Conservation (phyloP, 1,139 yeast genomes). For the Saccharomyces hybrid region DNA sequence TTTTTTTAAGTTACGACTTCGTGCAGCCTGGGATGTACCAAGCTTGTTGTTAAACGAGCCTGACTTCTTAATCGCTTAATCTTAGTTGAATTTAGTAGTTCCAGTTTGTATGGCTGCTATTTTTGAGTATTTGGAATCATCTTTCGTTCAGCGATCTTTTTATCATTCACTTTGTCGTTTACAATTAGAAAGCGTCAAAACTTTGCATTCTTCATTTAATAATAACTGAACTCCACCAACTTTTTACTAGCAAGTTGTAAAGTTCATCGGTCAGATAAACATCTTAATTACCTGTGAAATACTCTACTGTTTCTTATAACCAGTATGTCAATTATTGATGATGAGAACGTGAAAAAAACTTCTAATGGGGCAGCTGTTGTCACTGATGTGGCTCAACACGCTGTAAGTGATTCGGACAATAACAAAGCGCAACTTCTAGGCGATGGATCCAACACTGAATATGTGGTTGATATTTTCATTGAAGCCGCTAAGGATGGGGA, state of each 20-base stretch:
- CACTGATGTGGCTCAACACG: not conserved
- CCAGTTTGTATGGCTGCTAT: not conserved
- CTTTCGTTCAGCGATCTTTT: not conserved
- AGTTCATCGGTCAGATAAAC: not conserved
- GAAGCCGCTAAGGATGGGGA: slow-evolving; percentile 44
- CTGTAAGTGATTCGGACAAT: not conserved
- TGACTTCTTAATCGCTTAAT: not conserved
- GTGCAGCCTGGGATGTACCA: not conserved
- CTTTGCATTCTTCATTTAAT: not conserved
- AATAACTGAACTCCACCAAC: not conserved
- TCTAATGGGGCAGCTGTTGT: not conserved
- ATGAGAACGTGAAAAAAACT: not conserved
- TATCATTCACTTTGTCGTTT: not conserved
- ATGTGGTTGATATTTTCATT: not conserved
- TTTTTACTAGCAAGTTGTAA: not conserved
- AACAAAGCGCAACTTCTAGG: not conserved
- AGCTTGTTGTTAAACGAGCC: not conserved
- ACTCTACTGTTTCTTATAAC: not conserved
- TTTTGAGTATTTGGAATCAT: not conserved
- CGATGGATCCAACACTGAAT: not conserved
- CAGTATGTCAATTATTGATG: not conserved
- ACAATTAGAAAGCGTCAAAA: not conserved
- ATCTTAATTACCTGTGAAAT: not conserved
- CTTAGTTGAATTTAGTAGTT: not conserved
- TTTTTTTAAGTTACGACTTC: not conserved